These are phyloP conservation scores for Colletotrichum zoysiae DNA, from an alignment of 2,329 filamentous ascomycete genomes.

Conservation along the genomic window DNA sequence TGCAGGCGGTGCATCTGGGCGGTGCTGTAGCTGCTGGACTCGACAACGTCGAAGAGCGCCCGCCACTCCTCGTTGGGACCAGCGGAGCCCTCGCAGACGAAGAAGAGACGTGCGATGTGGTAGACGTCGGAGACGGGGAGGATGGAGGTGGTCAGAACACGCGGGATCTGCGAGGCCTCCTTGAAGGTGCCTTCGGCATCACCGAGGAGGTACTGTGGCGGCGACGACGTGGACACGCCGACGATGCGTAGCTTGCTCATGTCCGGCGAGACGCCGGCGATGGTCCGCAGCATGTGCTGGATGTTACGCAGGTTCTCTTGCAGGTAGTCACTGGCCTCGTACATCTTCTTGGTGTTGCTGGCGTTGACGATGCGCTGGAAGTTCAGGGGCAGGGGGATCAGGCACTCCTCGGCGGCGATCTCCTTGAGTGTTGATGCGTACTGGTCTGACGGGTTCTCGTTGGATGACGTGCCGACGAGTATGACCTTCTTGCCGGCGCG, in stretches of 20 bases:
- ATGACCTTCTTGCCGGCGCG: constrained; percentile 78
- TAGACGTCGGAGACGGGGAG: constrained; percentile 56
- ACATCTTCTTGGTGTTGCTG: constrained; percentile 39
- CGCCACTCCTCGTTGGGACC: constrained; percentile 26
- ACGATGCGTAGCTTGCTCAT: constrained; percentile 36
- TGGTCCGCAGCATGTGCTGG: constrained; percentile 58
- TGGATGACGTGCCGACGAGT: constrained; percentile 82
- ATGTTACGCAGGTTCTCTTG: constrained; percentile 62
- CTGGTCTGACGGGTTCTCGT: constrained; percentile 60
- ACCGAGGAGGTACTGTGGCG: constrained; percentile 34
- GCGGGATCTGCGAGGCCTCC: constrained; percentile 43
- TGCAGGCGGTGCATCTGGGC: constrained; percentile 27
- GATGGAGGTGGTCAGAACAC: constrained; percentile 46
- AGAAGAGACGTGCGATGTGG: constrained; percentile 50
- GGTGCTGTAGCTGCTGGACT: constrained; percentile 39
- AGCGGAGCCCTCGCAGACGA: constrained; percentile 36
- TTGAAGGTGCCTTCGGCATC: constrained; percentile 34
- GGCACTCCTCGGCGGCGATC: constrained; percentile 57
- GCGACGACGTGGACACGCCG: constrained; percentile 35
- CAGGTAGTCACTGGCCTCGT: constrained; percentile 53
- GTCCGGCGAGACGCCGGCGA: constrained; percentile 47
- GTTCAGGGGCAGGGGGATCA: constrained; percentile 49
- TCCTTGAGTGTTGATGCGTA: constrained; percentile 56
- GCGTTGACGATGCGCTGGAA: constrained; percentile 42
- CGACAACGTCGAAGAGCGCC: constrained; percentile 42